phyloP scores from a whole-genome alignment of 2,329 filamentous ascomycete species.

The Apiospora pterosperma region DNA sequence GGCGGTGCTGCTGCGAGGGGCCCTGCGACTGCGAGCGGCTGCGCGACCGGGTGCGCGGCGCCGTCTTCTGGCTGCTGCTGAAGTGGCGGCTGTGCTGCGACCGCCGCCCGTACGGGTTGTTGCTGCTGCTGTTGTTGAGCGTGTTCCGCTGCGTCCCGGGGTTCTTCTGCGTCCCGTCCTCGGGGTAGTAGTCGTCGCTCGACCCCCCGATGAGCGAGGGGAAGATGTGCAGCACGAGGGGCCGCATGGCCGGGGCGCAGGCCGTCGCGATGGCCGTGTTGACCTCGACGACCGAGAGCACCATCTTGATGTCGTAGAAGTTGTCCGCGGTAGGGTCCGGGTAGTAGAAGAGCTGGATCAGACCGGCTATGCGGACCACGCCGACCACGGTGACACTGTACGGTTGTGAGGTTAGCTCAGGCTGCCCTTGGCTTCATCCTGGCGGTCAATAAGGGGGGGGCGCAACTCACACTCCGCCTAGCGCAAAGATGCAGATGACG shows the following conservation, averaged over 20 bases:
- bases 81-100: neutral
- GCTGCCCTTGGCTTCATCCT: neutral
- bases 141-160: neutral
- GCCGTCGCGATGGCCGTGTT: slow-evolving; percentile 4
- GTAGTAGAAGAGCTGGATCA: slow-evolving; percentile 6
- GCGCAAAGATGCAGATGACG: slow-evolving; percentile 31
- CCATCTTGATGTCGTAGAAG: slow-evolving; percentile 9
- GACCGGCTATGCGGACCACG: neutral
- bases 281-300: slow-evolving; percentile 6
- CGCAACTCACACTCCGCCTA: slow-evolving; percentile 20
- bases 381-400: neutral
- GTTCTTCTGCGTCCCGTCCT: neutral
- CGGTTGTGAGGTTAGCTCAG: neutral
- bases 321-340: neutral
- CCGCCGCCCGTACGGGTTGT: neutral
- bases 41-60: neutral
- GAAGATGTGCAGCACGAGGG: neutral
- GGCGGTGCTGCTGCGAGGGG: neutral
- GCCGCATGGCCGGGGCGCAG: slow-evolving; percentile 4
- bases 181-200: slow-evolving; percentile 4
- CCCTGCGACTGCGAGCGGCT: no score
- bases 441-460: neutral
- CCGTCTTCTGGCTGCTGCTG: neutral
- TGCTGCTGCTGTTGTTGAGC: neutral
- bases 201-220: slow-evolving; percentile 9